Conservation (phyloP, 164 flowering plant species). For the Dillenia turbinata region DNA sequence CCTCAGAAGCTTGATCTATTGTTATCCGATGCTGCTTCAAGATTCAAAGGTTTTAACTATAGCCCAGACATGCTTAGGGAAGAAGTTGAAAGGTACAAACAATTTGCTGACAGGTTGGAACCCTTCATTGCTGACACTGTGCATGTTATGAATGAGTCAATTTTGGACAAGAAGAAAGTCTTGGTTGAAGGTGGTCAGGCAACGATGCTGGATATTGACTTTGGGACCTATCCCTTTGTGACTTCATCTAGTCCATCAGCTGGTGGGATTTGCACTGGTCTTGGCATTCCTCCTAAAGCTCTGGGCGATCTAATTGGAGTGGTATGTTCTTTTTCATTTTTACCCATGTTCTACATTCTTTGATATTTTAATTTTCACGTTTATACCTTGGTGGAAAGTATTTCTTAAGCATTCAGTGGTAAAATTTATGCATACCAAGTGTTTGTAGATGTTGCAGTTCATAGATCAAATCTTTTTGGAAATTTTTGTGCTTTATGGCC, state of each 20-base stretch:
- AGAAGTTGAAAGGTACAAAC: conserved; percentile 81
- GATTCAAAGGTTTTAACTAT: conserved; percentile 66
- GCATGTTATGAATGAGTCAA: conserved; percentile 73
- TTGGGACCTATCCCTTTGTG: conserved; percentile 96
- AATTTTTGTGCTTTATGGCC: too few relatives aligned
- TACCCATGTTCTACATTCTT: not conserved
- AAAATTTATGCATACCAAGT: too few relatives aligned
- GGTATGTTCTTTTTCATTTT: conserved; percentile 34
- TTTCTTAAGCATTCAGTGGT: too few relatives aligned
- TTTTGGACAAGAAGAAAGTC: conserved; percentile 66
- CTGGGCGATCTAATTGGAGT: conserved; percentile 93
- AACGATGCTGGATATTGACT: conserved; percentile 95
- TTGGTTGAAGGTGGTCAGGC: conserved; percentile 99
- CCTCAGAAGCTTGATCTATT: conserved; percentile 85
- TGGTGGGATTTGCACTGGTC: conserved; percentile 97
- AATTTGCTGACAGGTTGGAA: conserved; percentile 82
- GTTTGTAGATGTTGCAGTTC: too few relatives aligned
- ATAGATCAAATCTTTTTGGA: too few relatives aligned
- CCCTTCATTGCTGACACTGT: conserved; percentile 90
- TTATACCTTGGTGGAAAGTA: too few relatives aligned
- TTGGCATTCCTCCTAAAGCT: conserved; percentile 88
- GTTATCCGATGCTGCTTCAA: conserved; percentile 76
- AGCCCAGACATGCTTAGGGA: conserved; percentile 63
- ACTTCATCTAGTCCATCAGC: conserved; percentile 98
- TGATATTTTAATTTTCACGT: not conserved